Base-by-base conservation (phyloP, 1,284 basidiomycete species). In the Ustilago hordei region DNA sequence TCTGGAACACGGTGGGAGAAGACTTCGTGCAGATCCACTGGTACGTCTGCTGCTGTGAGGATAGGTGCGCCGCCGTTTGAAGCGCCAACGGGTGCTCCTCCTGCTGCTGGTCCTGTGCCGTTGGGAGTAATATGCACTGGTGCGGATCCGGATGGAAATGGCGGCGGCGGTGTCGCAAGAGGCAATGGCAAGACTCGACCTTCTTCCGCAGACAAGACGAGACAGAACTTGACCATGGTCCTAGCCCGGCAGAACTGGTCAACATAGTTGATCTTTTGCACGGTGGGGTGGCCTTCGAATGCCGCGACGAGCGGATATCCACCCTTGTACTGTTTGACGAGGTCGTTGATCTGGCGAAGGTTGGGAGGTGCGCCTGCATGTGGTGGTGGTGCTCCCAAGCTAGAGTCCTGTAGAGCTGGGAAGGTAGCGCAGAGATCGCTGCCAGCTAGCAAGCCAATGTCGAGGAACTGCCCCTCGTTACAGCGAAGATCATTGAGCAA, bases 1-100 rank as follows among this genome's bases (percentile, higher is more conserved):
- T 99, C 96, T 0, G 97, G 96, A 17, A 99, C 89, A 41, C 95
- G 92, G 85, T 93, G 90, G 3, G 95, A 97, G 88, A 98, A 99
- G 76, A 99, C 93, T 60, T 98, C 95, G 85, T 97, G 93, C 43
- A 99, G 88, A 87, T 99, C 96, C 50, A 88, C 87, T 1, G 96
- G 96, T 41, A 99, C 91, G 80, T 98, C 96, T 31, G 92, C 91
- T 0, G 92, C 90, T 0, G 93, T 93, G 55, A 92, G 79, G 52
- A 86, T 86, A 38, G 90, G 79, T 91, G 91, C 77, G 91, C 90
- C 43, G 67, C 58, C 68, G 60, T 60, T 69, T 50, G 80, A 47
- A 77, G 84, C 68, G 91, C 90, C 83, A 90, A 90, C 75, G 88
- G 90, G 36, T 87, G 86, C 76, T 89, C 89, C 15, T 88, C 88